Conservation (phyloP, 805 yeast species). For the Yarrowia divulgata region DNA sequence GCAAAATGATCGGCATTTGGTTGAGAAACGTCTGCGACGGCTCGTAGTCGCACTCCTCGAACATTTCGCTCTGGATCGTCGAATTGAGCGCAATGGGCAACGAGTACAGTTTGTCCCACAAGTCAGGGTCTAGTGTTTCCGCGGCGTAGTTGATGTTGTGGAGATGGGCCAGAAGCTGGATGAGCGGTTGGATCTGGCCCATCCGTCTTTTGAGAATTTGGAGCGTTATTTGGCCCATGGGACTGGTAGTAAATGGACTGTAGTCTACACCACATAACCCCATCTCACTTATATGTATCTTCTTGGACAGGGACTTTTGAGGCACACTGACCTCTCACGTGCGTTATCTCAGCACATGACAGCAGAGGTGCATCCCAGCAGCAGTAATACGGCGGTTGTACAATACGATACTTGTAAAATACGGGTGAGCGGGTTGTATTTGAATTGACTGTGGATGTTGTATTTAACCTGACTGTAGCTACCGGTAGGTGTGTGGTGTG, state of each 20-base stretch:
- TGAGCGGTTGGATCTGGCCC: slow-evolving; percentile 25
- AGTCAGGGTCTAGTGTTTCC: slow-evolving; percentile 11
- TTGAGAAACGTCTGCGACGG: slow-evolving; percentile 9
- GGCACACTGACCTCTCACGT: slow-evolving; percentile 30
- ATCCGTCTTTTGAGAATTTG: slow-evolving; percentile 11
- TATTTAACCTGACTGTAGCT: too few relatives aligned
- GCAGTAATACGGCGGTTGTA: too few relatives aligned
- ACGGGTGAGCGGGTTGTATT: too few relatives aligned
- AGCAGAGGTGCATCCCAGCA: not conserved
- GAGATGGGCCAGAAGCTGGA: slow-evolving; percentile 23
- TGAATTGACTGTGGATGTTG: too few relatives aligned
- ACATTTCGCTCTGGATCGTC: slow-evolving; percentile 27
- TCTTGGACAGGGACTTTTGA: not conserved
- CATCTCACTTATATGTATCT: not conserved
- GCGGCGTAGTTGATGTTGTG: slow-evolving; percentile 37
- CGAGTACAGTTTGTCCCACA: slow-evolving; percentile 31
- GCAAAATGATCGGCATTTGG: slow-evolving; percentile 27
- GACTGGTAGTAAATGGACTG: too few relatives aligned
- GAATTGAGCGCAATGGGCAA: slow-evolving; percentile 31
- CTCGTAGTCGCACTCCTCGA: slow-evolving; percentile 32
- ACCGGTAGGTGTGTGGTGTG: too few relatives aligned
- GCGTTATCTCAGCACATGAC: slow-evolving; percentile 32
- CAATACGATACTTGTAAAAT: too few relatives aligned
- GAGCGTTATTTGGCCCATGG: not conserved
- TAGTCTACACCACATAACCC: not conserved